Base-by-base conservation (phyloP, 2,329 filamentous ascomycete species). In the Chrysosporium keratinophilum region DNA sequence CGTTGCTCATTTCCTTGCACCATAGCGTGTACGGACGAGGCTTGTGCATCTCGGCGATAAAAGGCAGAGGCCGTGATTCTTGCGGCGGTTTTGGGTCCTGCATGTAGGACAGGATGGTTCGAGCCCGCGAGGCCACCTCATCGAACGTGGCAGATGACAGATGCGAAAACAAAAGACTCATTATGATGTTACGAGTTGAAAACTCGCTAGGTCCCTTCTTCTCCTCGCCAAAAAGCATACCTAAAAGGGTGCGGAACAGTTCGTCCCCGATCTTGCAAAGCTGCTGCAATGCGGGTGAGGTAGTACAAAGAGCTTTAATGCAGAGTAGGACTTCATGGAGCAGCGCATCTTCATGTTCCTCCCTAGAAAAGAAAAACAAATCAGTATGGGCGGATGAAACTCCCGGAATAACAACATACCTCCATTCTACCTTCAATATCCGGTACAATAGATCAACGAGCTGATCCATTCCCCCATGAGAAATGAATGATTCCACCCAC, bases 151-250 rank as follows among this genome's bases (percentile, higher is more conserved):
- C 81, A 1, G 81, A 79, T 55, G 88, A 82, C 50, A 97, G 84
- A 67, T 95, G 93, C 14, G 87, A 90, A 64, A 95, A 91, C 20
- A 98, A 74, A 5, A 97, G 78, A 47, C 87, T 93, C 37, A 90
- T 87, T 65, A 97, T 85, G 62, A 97, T 88, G 62, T 85, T 85
- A 53, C 93, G 84, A 11, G 93, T 97, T 3, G 87, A 93, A 68
- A 95, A 98, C 69, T 98, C 93, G 73, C 88, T 94, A 0, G 93
- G 93, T 0, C 93, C 93, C 68, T 97, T 97, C 74, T 90, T 94
- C 67, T 97, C 91, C n/a, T 94, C 88, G 63, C 96, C 90, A 63
- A 97, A 97, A 40, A 97, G 77, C 84, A 97, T 89, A 55, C 81
- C 80, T 45, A 97, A 72, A 45, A 98, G 74, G 23, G 87, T 87